phyloP scores from a whole-genome alignment of 2,329 filamentous ascomycete species.

The Epichloe brachyelytri region DNA sequence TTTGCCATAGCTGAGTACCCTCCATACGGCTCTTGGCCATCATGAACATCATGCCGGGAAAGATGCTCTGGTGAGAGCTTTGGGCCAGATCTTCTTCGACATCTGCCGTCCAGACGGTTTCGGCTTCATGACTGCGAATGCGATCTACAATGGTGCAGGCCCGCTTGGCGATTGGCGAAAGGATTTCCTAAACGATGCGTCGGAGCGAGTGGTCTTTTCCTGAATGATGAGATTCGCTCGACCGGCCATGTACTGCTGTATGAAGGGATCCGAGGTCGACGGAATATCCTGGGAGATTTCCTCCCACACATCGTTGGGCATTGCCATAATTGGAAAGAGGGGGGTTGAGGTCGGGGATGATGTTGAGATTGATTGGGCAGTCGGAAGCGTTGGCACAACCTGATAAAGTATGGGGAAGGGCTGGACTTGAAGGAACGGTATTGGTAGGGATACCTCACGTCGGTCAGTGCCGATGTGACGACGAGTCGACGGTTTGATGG shows the following conservation, averaged over 20 bases:
- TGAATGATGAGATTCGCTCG: constrained; percentile 64
- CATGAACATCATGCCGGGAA: constrained; percentile 88
- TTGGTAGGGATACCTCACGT: background rate
- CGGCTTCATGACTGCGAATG: constrained; percentile 66
- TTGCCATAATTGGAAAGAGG: constrained; percentile 18
- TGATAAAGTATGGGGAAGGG: too few relatives aligned
- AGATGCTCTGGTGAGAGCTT: constrained; percentile 49
- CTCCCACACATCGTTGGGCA: constrained; percentile 46
- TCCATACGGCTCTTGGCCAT: constrained; percentile 80
- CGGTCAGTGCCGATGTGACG: background rate
- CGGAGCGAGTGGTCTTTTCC: constrained; percentile 72
- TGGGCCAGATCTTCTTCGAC: constrained; percentile 58
- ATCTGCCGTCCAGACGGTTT: constrained; percentile 61
- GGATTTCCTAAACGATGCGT: constrained; percentile 55
- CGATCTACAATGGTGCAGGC: constrained; percentile 69
- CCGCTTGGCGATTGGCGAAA: constrained; percentile 66
- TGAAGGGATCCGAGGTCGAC: constrained; percentile 53
- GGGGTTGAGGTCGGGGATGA: too few relatives aligned
- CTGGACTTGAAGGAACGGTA: too few relatives aligned
- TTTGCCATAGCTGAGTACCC: constrained; percentile 70
- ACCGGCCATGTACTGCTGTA: constrained; percentile 69
- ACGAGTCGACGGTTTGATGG: background rate
- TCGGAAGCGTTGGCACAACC: too few relatives aligned
- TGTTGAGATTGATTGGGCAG: too few relatives aligned
- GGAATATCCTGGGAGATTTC: constrained; percentile 45